Percentiles rank a stretch among this genome's conserved stretches.
Evolutionary conservation across 2,329 filamentous ascomycete species (phyloP).

Genomic region (Ceratocystis albifundus): DNA sequence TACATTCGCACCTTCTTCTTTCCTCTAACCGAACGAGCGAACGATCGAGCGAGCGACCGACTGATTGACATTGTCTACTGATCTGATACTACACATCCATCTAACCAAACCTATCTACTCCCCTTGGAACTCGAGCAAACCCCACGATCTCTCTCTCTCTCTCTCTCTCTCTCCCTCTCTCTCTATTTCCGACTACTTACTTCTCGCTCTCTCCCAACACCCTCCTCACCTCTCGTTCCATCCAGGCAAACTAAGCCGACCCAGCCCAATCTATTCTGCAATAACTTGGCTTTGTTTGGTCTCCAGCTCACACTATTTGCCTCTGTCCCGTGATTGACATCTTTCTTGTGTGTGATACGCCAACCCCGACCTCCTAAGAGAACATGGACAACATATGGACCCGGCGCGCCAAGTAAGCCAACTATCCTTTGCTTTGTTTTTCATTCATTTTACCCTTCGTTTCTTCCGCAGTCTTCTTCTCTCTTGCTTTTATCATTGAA

Average conservation of each 20-base stretch:
- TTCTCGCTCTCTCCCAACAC: background rate
- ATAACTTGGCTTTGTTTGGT: constrained; percentile 23
- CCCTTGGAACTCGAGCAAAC: too few species aligned
- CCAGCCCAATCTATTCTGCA: background rate
- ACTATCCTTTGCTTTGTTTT: constrained; percentile 15
- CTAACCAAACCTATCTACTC: too few species aligned
- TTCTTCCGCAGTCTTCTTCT: background rate
- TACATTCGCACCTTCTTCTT: background rate
- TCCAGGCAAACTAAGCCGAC: background rate
- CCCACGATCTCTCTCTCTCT: too few species aligned
- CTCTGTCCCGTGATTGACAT: constrained; percentile 16
- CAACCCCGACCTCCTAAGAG: constrained; percentile 27
- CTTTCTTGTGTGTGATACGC: constrained; percentile 26
- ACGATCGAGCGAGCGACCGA: too few species aligned
- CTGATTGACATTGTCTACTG: too few species aligned
- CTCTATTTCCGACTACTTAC: too few species aligned
- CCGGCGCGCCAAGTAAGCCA: constrained; percentile 67
- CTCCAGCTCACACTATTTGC: constrained; percentile 23
- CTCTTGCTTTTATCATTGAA: background rate
- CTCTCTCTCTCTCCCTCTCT: background rate
- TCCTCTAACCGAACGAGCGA: background rate
- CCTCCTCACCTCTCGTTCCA: background rate
- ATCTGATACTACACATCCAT: too few species aligned
- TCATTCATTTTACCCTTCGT: background rate
- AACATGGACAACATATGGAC: constrained; percentile 60